Evolutionary conservation across 345 rosid species (phyloP).

Genomic region (Pugionium cornutum): DNA sequence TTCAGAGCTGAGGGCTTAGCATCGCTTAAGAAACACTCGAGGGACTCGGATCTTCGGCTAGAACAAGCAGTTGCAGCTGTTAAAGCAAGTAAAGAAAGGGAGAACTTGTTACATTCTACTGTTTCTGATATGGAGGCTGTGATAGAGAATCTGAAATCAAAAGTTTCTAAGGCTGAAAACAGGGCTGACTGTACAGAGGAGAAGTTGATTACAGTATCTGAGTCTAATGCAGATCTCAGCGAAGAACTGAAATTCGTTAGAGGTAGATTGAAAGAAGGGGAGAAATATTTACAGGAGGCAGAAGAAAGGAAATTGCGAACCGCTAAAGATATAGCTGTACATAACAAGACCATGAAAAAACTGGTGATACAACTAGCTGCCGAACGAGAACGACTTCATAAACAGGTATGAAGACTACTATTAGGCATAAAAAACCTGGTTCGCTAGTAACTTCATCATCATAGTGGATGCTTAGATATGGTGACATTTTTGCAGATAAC

Average conservation of each 20-base stretch:
- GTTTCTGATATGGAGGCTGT: conserved; percentile 80
- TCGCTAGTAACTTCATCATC: background rate
- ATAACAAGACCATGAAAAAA: conserved; percentile 72
- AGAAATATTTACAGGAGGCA: conserved; percentile 63
- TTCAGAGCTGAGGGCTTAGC: conserved; percentile 53
- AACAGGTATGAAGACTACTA: conserved; percentile 55
- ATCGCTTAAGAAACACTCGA: conserved; percentile 61
- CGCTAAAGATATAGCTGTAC: conserved; percentile 66
- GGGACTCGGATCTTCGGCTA: conserved; percentile 64
- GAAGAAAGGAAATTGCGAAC: conserved; percentile 68
- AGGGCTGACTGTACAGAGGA: conserved; percentile 78
- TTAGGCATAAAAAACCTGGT: background rate
- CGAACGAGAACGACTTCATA: conserved; percentile 87
- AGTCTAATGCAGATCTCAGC: conserved; percentile 68
- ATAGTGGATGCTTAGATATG: conserved; percentile 19
- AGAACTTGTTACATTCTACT: conserved; percentile 61
- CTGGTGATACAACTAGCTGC: conserved; percentile 68
- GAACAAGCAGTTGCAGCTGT: conserved; percentile 77
- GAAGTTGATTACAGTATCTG: conserved; percentile 72
- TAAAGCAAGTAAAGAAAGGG: conserved; percentile 88
- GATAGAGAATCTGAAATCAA: conserved; percentile 74
- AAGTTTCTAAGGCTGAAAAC: conserved; percentile 67
- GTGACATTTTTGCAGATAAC: conserved; percentile 51
- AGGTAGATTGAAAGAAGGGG: conserved; percentile 63
- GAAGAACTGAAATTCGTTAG: conserved; percentile 69